Conservation (phyloP, 805 yeast species). For the Geotrichum ghanense region DNA sequence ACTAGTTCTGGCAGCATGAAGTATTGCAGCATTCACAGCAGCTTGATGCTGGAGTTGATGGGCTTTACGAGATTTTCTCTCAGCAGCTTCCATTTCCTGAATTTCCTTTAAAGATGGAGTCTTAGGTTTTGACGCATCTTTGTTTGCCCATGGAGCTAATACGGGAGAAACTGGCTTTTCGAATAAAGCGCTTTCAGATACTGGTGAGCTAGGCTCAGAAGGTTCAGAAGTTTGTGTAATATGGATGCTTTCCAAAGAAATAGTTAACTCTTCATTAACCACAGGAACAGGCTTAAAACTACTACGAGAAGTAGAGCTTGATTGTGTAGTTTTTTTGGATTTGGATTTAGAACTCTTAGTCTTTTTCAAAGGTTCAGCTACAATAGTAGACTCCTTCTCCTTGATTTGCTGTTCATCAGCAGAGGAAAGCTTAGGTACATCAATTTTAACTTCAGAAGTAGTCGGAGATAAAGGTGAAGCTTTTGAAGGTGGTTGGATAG, state of each 20-base stretch:
- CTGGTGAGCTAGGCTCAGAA: background rate
- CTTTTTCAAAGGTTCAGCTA: background rate
- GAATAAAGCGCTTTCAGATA: background rate
- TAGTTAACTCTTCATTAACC: background rate
- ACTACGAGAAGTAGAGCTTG: background rate
- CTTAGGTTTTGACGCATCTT: conserved; percentile 8
- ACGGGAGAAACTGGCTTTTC: conserved; percentile 6
- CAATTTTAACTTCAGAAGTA: background rate
- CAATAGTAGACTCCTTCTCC: background rate
- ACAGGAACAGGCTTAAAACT: background rate
- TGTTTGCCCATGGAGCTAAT: conserved; percentile 20
- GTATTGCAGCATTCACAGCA: conserved; percentile 5
- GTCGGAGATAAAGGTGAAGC: background rate
- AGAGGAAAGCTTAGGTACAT: background rate
- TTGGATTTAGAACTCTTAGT: background rate
- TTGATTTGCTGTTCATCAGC: background rate
- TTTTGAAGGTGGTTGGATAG: background rate
- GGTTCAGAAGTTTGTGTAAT: background rate
- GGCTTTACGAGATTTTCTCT: conserved; percentile 11
- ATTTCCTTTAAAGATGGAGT: conserved; percentile 22
- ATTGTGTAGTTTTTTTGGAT: background rate
- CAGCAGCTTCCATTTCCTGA: conserved; percentile 23
- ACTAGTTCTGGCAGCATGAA: conserved; percentile 5
- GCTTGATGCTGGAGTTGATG: conserved; percentile 12
- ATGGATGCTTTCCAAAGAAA: background rate